Percentiles rank a stretch among this genome's conserved stretches.
Evolutionary conservation across 2,329 filamentous ascomycete species (phyloP).

Genomic region (Teratosphaeria epicoccoides): DNA sequence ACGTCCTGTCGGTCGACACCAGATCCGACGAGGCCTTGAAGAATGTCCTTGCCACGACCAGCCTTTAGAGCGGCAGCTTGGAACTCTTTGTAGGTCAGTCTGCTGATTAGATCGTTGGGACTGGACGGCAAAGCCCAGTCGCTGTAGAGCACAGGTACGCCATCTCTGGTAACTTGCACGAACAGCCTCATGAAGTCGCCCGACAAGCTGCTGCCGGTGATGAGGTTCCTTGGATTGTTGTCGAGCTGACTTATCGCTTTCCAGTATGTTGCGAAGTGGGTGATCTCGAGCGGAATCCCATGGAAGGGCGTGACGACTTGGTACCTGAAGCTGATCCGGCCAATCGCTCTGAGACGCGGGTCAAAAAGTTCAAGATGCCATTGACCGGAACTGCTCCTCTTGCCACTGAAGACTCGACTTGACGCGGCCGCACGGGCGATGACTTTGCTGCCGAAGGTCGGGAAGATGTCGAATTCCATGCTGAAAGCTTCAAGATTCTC

Average conservation of each 20-base stretch:
- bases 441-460: constrained; percentile 92
- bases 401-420: constrained; percentile 71
- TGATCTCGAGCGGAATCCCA: constrained; percentile 86
- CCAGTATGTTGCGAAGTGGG: constrained; percentile 98
- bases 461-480: constrained; percentile 95
- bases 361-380: constrained; percentile 89
- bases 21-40: constrained; percentile 19
- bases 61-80: constrained; percentile 32
- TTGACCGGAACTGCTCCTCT: constrained; percentile 62
- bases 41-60: constrained; percentile 15
- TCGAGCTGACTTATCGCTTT: constrained; percentile 93
- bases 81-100: constrained; percentile 66
- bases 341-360: constrained; percentile 79
- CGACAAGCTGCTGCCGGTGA: constrained; percentile 88
- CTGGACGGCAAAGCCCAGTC: constrained; percentile 53
- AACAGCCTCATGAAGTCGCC: constrained; percentile 91
- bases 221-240: constrained; percentile 71
- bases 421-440: constrained; percentile 93
- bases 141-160: constrained; percentile 77
- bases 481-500: constrained; percentile 88
- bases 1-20: constrained; percentile 34
- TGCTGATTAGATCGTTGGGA: constrained; percentile 64
- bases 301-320: constrained; percentile 95
- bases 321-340: constrained; percentile 85
- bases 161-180: constrained; percentile 83